These are phyloP conservation scores for Gastroboletus turbinatus DNA, from an alignment of 1,284 basidiomycete species.

Conservation along the genomic window DNA sequence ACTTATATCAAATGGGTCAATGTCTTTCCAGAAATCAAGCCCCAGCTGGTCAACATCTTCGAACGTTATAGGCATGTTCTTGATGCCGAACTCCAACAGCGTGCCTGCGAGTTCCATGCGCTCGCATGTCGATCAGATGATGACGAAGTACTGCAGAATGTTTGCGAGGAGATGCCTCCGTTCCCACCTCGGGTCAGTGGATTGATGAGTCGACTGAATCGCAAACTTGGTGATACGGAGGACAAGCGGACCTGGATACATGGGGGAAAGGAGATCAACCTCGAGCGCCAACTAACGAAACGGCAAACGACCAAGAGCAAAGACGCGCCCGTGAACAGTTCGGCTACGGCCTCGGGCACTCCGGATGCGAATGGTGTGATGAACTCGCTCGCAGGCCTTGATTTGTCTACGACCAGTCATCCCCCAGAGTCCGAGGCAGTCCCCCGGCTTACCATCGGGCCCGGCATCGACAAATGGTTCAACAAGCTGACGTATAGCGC, in stretches of 20 bases:
- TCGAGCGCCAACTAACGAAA: slow-evolving; percentile 63
- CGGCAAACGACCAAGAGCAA: slow-evolving; percentile 40
- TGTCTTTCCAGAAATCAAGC: slow-evolving; percentile 97
- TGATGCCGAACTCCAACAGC: slow-evolving; percentile 97
- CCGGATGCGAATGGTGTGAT: slow-evolving; percentile 59
- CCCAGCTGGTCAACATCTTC: slow-evolving; percentile 91
- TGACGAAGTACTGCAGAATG: slow-evolving; percentile 89
- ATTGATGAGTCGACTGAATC: slow-evolving; percentile 81
- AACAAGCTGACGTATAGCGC: slow-evolving; percentile 77
- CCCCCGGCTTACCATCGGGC: slow-evolving; percentile 59
- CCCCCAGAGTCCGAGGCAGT: slow-evolving; percentile 33
- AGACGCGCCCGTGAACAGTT: slow-evolving; percentile 32
- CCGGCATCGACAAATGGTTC: slow-evolving; percentile 86
- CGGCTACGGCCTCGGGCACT: slow-evolving; percentile 18
- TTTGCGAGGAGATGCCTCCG: slow-evolving; percentile 99
- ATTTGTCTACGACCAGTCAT: slow-evolving; percentile 21
- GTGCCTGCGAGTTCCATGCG: slow-evolving; percentile 95
- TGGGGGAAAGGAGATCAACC: slow-evolving; percentile 89
- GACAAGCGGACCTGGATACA: slow-evolving; percentile 97
- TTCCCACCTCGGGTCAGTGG: slow-evolving; percentile 95
- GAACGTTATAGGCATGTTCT: slow-evolving; percentile 97
- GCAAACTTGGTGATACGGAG: slow-evolving; percentile 85
- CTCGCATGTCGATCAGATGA: slow-evolving; percentile 81
- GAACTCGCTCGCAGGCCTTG: slow-evolving; percentile 77
- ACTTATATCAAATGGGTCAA: slow-evolving; percentile 99